A percentile compares a stretch with the other conserved stretches of the same genome.
Conservation (phyloP, 2,329 filamentous ascomycete species). For the Colletotrichum sp. region DNA sequence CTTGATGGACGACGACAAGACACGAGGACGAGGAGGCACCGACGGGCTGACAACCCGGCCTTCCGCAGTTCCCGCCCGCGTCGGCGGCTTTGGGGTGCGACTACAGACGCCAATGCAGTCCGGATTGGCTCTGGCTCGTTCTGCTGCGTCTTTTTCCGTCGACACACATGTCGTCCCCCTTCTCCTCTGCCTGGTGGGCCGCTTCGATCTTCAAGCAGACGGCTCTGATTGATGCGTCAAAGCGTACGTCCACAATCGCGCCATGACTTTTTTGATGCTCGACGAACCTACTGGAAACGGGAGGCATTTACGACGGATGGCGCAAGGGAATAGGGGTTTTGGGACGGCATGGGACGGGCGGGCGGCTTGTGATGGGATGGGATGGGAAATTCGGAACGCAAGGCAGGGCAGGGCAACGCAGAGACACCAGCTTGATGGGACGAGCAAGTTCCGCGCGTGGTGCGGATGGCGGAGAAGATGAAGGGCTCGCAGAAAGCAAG, state of each 20-base stretch:
- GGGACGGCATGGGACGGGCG: background rate
- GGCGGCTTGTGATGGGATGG: background rate
- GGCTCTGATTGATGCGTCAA: slow-evolving; percentile 7
- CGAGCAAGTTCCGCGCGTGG: slow-evolving; percentile 9
- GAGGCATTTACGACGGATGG: background rate
- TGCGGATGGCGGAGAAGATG: slow-evolving; percentile 1
- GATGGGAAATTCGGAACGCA: background rate
- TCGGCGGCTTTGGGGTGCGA: background rate
- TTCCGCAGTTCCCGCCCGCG: slow-evolving; percentile 5
- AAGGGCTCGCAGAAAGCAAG: background rate
- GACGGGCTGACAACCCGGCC: background rate
- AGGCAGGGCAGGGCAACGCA: background rate
- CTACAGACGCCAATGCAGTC: background rate
- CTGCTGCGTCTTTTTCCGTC: background rate
- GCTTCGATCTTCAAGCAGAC: background rate
- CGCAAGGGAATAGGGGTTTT: background rate
- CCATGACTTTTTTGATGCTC: slow-evolving; percentile 8
- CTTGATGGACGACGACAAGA: background rate
- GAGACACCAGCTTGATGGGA: background rate
- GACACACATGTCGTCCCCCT: background rate
- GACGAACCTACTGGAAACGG: slow-evolving; percentile 8
- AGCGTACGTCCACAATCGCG: background rate
- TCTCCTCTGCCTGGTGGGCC: background rate
- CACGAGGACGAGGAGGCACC: background rate
- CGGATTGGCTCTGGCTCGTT: background rate